Evolutionary conservation across 305 asterid species (phyloP), one percentile per base, ranked within the genome.

Genomic region (Euphrasia arctica): DNA sequence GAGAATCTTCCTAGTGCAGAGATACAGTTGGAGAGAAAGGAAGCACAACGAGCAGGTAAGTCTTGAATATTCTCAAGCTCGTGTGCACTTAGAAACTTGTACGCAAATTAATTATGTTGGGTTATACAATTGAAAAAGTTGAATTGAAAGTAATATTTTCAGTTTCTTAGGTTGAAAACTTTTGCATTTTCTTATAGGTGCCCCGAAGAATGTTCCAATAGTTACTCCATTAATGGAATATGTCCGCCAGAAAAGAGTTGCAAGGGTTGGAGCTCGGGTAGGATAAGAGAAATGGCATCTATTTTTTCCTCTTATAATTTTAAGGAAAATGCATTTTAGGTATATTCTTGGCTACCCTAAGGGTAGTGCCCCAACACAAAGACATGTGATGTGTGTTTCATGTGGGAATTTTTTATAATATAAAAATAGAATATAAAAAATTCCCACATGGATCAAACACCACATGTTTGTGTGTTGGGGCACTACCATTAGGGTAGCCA

Each of bases 1-100:
- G 96, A 89, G 90, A 81, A 84, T 83, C 96, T 89, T 62, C 96
- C 96, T 3, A 89, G 96, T 78, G 96, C 96, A 69, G 96, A 89
- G 80, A 83, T 89, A 72, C 96, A 89, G 62, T 75, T 89, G 85
- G 96, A 89, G 79, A 80, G 93, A 68, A 86, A 73, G 78, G 96
- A 89, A 80, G 95, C 93, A 51, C 95, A 84, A 65, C 85, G 89
- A 65, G 89, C 85, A 58, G 95, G 96, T 84, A 41, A 75, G 85
- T 75, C 55, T 58, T 66, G 66, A 58, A 62, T 42, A 11, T 50
- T 18, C 48, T 52, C 41, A 39, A 14, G 50, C 74, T 51, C 51
- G 39, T 70, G 45, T 42, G 12, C 45, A 15, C 50, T 55, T 31
- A 58, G 43, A 27, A 32, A 42, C 12, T 41, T 43, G 66, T 45